These are phyloP conservation scores for Auriculariales sp. DNA, from an alignment of 768 basidiomycete species.

Conservation along the genomic window DNA sequence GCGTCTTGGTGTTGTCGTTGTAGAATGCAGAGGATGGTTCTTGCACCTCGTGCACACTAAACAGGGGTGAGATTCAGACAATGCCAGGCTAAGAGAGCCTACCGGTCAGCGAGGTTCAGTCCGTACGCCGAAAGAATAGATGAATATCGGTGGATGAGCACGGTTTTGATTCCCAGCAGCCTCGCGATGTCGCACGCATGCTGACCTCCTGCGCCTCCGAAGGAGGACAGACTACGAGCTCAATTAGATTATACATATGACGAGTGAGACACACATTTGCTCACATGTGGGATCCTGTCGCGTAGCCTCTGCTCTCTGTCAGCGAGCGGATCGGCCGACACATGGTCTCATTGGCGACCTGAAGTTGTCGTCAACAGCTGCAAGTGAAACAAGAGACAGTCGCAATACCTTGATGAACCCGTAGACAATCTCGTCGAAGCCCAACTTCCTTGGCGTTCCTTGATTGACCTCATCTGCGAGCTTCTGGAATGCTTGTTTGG, in stretches of 20 bases:
- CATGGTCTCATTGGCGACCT: constrained; percentile 96
- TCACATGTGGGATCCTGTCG: constrained; percentile 60
- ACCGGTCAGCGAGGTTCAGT: constrained; percentile 73
- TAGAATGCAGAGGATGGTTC: constrained; percentile 80
- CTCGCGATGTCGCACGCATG: constrained; percentile 88
- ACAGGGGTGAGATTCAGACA: background rate
- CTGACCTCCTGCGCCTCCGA: constrained; percentile 84
- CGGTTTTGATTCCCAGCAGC: constrained; percentile 73
- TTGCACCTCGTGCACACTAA: constrained; percentile 72
- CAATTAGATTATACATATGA: constrained; percentile 7
- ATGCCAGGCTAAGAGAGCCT: background rate
- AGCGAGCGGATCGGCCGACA: constrained; percentile 80
- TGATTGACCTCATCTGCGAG: constrained; percentile 60
- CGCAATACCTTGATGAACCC: constrained; percentile 45
- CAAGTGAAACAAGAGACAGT: too few species aligned
- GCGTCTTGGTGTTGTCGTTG: constrained; percentile 36
- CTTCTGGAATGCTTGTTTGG: constrained; percentile 48
- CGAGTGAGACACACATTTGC: constrained; percentile 6
- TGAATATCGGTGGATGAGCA: constrained; percentile 81
- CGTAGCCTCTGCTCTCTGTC: constrained; percentile 80
- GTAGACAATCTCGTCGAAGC: constrained; percentile 74
- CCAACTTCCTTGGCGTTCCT: constrained; percentile 31
- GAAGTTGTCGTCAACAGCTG: constrained; percentile 58
- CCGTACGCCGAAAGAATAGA: constrained; percentile 92
- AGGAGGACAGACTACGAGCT: constrained; percentile 26